Conservation (phyloP, 75 land plant genomes). For the Chamaecyparis obtusa region DNA sequence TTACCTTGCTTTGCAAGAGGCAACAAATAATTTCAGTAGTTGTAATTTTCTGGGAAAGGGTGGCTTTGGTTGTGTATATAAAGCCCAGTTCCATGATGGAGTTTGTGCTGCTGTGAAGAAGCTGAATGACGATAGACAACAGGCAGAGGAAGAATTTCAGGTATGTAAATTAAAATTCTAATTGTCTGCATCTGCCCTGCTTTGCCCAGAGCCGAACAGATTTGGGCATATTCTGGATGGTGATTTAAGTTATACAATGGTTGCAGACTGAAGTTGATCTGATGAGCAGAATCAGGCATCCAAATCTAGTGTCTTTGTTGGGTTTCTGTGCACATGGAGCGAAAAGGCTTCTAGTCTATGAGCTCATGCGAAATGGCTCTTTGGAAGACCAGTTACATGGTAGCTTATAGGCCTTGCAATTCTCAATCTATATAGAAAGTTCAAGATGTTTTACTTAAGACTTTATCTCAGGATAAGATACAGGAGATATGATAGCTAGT, state of each 20-base stretch:
- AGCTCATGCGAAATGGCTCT: conserved; percentile 43
- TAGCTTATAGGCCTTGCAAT: not conserved
- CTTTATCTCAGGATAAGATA: not conserved
- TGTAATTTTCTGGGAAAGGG: conserved; percentile 36
- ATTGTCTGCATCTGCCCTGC: not conserved
- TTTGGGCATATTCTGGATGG: not conserved
- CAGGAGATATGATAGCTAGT: conserved; percentile 1
- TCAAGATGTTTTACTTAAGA: not conserved
- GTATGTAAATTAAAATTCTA: not conserved
- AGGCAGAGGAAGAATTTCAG: conserved; percentile 6
- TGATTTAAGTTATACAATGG: not conserved
- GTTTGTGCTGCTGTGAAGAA: conserved; percentile 36
- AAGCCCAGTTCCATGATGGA: conserved; percentile 29
- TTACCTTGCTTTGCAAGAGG: conserved; percentile 23
- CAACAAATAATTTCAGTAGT: conserved; percentile 40
- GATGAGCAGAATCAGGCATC: conserved; percentile 42
- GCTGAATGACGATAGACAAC: conserved; percentile 15
- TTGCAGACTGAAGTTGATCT: conserved; percentile 37
- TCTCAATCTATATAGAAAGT: not conserved
- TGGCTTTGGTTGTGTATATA: conserved; percentile 41
- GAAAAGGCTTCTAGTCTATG: conserved; percentile 30
- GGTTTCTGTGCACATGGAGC: conserved; percentile 30
- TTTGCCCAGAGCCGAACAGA: not conserved
- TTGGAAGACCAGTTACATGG: conserved; percentile 45
- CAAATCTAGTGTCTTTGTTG: conserved; percentile 36